Evolutionary conservation across 371 early-diverging fungal species (phyloP).

Genomic region (Lichtheimia ramosa): DNA sequence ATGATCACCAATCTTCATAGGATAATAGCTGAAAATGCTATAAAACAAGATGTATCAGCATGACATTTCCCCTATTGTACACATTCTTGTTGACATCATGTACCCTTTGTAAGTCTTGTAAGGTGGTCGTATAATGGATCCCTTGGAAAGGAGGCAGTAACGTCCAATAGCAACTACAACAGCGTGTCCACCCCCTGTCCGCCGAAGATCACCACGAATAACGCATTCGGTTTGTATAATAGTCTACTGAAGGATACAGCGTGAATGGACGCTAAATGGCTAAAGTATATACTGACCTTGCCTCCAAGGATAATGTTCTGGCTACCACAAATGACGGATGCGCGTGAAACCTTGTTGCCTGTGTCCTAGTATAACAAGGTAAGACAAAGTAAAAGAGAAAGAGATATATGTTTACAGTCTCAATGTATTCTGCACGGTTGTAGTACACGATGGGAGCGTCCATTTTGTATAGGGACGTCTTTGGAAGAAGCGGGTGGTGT

Average conservation of each 20-base stretch:
- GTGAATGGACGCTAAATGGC: neutral
- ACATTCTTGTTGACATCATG: too few relatives aligned
- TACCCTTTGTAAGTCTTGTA: constrained; percentile 95
- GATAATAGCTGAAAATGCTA: constrained; percentile 86
- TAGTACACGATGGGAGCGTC: constrained; percentile 68
- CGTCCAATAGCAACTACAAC: constrained; percentile 90
- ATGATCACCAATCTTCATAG: constrained; percentile 94
- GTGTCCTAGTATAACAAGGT: constrained; percentile 66
- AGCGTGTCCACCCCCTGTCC: constrained; percentile 84
- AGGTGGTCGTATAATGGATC: constrained; percentile 89
- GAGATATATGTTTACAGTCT: constrained; percentile 64
- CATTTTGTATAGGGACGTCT: constrained; percentile 42
- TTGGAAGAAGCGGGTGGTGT: too few relatives aligned
- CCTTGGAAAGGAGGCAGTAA: constrained; percentile 79
- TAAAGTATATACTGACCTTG: constrained; percentile 55
- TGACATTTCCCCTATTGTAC: neutral
- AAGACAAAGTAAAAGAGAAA: neutral
- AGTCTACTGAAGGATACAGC: constrained; percentile 54
- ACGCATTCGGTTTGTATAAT: constrained; percentile 90
- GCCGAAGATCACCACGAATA: constrained; percentile 90
- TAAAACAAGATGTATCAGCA: neutral
- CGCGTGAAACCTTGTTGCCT: constrained; percentile 92
- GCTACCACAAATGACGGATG: constrained; percentile 87
- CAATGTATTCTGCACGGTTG: constrained; percentile 78
- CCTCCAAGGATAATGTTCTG: constrained; percentile 96